Base-by-base conservation (phyloP, 345 rosid species). In the Anacardium occidentale region DNA sequence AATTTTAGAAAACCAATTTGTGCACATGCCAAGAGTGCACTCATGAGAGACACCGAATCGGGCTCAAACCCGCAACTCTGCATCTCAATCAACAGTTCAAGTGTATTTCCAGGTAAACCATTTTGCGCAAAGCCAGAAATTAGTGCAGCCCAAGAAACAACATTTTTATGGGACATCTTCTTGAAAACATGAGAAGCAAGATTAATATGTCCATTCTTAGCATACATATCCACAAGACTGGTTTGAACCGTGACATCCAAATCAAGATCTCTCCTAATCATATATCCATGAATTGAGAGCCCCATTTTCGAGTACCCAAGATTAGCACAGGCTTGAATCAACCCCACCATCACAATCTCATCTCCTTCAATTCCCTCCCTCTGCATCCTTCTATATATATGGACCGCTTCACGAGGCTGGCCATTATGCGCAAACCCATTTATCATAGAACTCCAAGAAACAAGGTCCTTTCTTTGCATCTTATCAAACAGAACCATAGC, bases 391-490 rank as follows among this genome's bases (percentile, higher is more conserved):
- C 81, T 76, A 70, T 82, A 90, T 2, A 76, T 59, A 15, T 84
- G 83, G 74, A 88, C 58, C 0, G 94, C 92, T 17, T 92, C 88
- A 52, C 59, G 10, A 0, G 89, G 66, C 71, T 73, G 73, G 12
- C 87, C 85, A 69, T 74, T 80, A 7, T 76, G 75, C 25, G 83
- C 87, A 63, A 86, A 81, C 48, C 97, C 96, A 34, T 81, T 87
- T 56, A 90, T 80, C 86, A 90, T 85, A n/a, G 89, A 85, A 59
- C 90, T 85, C 92, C 96, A 92, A 72, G 85, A 81, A 40, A 92
- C 78, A 63, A 86, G 75, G 73, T 92, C 98, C 73, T 65, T 86
- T 66, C 79, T 89, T 48, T 48, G 68, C 91, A 87, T 84, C 81
- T 75, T 83, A 22, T 84, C 65, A 65, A 92, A 90, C 64, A 86